Base-by-base conservation (phyloP, 768 basidiomycete genomes). In the Suillus ampliporus region DNA sequence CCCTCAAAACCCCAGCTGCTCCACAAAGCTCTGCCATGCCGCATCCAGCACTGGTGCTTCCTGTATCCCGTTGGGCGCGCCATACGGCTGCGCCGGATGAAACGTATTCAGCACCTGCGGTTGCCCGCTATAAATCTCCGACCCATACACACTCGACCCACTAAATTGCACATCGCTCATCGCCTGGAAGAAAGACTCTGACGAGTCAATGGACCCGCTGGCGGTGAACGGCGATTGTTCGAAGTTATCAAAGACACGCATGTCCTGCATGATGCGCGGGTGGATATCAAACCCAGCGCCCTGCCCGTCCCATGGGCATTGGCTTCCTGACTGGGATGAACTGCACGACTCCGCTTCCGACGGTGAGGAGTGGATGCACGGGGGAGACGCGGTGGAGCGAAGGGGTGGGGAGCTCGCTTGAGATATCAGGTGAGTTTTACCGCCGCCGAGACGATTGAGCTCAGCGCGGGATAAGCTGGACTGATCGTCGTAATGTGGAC, bases 11-110 rank as follows among this genome's bases (percentile, higher is more conserved):
- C 89, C 89, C 48, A 91, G 77, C 66, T 90, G 89, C 70, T 89
- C 86, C 48, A 88, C 84, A 48, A 91, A 87, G 64, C 79, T 83
- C 69, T 86, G 84, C 88, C 89, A 91, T 1, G 86, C 83, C 19
- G 87, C 75, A 68, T 90, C 87, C 59, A 89, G 66, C 35, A 80
- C 77, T 1, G 80, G 79, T 15, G 78, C 67, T 44, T 67, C 67
- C 15, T 46, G 61, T 51, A 58, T 57, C 46, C 48, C 66, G 23
- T 64, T 47, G 3, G 34, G 34, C n/a, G 40, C 38, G 26, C 58
- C 26, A 31, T 64, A 66, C n/a, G 56, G 60, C 34, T 59, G 68
- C 37, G 56, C 64, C 2, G 64, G 69, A 53, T 61, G 67, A 38
- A 69, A 67, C 48, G 57, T 62, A 9, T 70, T 72, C 38, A 57